These are phyloP conservation scores for Hyparrhenia diplandra DNA, from an alignment of 176 grass and related monocot genomes.

Conservation along the genomic window DNA sequence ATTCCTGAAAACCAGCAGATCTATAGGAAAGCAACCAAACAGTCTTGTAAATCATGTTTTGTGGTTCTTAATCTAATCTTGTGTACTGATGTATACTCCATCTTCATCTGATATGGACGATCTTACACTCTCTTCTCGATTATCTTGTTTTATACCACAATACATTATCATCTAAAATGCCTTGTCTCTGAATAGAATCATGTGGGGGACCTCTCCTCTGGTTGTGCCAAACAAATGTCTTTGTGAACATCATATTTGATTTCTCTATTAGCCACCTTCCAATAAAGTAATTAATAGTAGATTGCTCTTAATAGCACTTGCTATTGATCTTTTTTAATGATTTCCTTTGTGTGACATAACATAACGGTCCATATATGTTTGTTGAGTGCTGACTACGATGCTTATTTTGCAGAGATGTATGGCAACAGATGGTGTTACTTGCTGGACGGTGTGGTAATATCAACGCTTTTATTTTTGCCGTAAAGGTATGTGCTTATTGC, in stretches of 20 bases:
- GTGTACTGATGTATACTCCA: neutral
- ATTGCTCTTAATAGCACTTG: neutral
- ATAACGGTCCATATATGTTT: neutral
- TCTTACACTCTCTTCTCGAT: neutral
- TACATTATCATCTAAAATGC: neutral
- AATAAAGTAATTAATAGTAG: neutral
- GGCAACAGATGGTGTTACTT: slow-evolving; percentile 83
- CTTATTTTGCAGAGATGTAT: slow-evolving; percentile 71
- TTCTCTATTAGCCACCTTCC: neutral
- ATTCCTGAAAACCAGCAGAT: neutral
- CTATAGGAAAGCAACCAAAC: neutral
- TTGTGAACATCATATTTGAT: neutral
- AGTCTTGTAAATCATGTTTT: neutral
- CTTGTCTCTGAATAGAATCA: neutral
- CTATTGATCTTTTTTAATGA: neutral
- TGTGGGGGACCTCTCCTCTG: neutral
- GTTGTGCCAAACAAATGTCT: neutral
- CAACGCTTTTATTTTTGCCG: slow-evolving; percentile 59
- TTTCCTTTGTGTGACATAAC: neutral
- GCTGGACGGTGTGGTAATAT: slow-evolving; percentile 88
- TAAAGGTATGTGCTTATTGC: slow-evolving; percentile 65
- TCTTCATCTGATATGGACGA: neutral
- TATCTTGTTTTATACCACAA: neutral
- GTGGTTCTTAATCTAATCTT: neutral
- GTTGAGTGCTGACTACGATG: neutral